Evolutionary conservation across 2,329 filamentous ascomycete species (phyloP), one percentile per base, ranked within the genome.

Genomic region (Colletotrichum neosansevieriae): DNA sequence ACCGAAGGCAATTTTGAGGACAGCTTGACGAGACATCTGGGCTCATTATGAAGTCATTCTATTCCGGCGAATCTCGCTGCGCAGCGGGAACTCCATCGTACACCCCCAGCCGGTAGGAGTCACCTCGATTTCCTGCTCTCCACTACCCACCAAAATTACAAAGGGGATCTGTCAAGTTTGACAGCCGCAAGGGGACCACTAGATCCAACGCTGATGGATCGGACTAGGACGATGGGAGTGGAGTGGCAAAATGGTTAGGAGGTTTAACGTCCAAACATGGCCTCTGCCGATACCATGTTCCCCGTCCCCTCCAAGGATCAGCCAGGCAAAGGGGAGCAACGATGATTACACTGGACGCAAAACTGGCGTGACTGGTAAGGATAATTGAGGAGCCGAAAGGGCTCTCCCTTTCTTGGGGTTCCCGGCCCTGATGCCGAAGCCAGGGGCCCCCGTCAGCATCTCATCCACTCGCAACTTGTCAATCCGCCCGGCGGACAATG

Each of bases 121-220:
- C 59, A 53, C 38, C 50, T 63, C 63, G 58, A 63, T 42, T 57
- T 36, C 21, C 15, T 51, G 32, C 36, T 58, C 51, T 51, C 64
- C 59, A 67, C 51, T 40, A 36, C 34, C 58, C 44, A 44, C 42
- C 56, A 50, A 69, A 56, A 56, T 69, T 68, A 42, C 62, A 47
- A 66, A 69, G 62, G 65, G 66, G 56, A 69, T 69, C 66, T 69
- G 67, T 69, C 67, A 69, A 69, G 67, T 69, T 69, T 69, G 67
- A 67, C 67, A 67, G 67, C 63, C 63, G 63, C 57, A 57, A 67
- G 63, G 63, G 63, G 50, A 56, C 66, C 61, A 66, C 49, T 58
- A 66, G 61, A 69, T 66, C 45, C 66, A 69, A 69, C 62, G 62
- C 62, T 69, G 62, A 69, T 69, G 66, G 66, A 69, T 69, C 66